Evolutionary conservation across 1,139 yeast genomes (phyloP).

Genomic region (Scheffersomyces titani): DNA sequence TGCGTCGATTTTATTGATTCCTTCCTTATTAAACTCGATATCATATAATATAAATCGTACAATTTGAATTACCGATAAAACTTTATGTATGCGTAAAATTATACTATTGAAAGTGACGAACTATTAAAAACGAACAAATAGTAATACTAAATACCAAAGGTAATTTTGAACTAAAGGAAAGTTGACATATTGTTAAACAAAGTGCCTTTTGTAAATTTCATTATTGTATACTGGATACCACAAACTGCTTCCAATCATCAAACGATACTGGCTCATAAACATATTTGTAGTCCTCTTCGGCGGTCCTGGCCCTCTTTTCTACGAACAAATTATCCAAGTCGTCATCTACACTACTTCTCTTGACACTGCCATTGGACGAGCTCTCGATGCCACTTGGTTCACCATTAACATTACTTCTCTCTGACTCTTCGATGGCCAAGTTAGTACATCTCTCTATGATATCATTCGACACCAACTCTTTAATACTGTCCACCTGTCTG

Average conservation of each 20-base stretch:
- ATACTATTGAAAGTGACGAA: not conserved
- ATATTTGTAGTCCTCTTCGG: constrained; percentile 20
- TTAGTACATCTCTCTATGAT: constrained; percentile 32
- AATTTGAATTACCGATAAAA: too few relatives aligned
- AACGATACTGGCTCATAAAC: constrained; percentile 38
- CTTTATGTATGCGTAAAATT: too few relatives aligned
- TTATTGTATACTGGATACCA: constrained; percentile 18
- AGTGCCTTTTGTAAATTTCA: not conserved
- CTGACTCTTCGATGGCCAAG: constrained; percentile 12
- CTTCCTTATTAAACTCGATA: too few relatives aligned
- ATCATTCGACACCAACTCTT: constrained; percentile 32
- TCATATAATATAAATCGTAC: too few relatives aligned
- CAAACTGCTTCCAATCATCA: constrained; percentile 42
- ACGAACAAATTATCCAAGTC: constrained; percentile 38
- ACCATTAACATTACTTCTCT: constrained; percentile 5
- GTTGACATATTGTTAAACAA: not conserved
- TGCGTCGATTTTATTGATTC: too few relatives aligned
- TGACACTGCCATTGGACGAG: constrained; percentile 9
- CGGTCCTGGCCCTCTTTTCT: constrained; percentile 37
- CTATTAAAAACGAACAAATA: not conserved
- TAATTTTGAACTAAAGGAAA: not conserved
- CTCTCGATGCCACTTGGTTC: constrained; percentile 2
- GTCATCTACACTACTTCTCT: constrained; percentile 31
- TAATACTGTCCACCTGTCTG: constrained; percentile 41
- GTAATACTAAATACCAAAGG: not conserved